Percentiles rank a stretch among this genome's conserved stretches.
These are phyloP conservation scores for Rehmannia glutinosa DNA, from an alignment of 257 asterid genomes.

Conservation along the genomic window DNA sequence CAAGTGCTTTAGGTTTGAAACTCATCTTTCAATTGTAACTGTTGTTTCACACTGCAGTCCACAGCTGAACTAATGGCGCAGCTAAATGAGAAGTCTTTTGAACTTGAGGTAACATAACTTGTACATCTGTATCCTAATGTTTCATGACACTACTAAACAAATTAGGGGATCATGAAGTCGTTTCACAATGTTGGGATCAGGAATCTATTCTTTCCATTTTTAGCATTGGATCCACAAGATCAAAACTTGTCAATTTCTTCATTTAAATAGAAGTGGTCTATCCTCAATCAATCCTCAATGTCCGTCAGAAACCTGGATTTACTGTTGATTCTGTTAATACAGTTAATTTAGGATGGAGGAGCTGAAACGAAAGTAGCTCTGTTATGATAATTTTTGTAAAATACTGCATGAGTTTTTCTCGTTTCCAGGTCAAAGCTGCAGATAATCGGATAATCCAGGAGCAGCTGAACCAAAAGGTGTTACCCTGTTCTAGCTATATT, in stretches of 20 bases:
- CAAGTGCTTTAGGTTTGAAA: slow-evolving; percentile 1
- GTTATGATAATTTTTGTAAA: background rate
- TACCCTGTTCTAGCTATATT: slow-evolving; percentile 23
- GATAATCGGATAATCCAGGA: slow-evolving; percentile 94
- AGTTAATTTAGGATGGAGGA: background rate
- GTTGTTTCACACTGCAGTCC: slow-evolving; percentile 45
- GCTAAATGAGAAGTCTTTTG: slow-evolving; percentile 90
- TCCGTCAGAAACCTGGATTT: slow-evolving; percentile 2
- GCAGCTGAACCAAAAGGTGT: slow-evolving; percentile 88
- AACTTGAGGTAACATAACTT: slow-evolving; percentile 80
- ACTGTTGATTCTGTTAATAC: background rate
- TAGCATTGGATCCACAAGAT: background rate
- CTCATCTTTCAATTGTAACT: slow-evolving; percentile 14
- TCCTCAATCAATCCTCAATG: slow-evolving; percentile 5
- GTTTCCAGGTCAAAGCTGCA: slow-evolving; percentile 83
- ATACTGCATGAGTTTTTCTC: slow-evolving; percentile 11
- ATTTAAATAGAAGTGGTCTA: background rate
- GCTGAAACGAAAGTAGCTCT: background rate
- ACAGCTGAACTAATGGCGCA: slow-evolving; percentile 72
- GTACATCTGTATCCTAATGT: slow-evolving; percentile 1
- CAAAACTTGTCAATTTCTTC: background rate
- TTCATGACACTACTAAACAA: background rate
- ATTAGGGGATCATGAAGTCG: background rate
- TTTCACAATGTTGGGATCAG: background rate
- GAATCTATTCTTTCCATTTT: background rate